Base-by-base conservation (phyloP, 805 yeast genomes). In the Candida corydali region DNA sequence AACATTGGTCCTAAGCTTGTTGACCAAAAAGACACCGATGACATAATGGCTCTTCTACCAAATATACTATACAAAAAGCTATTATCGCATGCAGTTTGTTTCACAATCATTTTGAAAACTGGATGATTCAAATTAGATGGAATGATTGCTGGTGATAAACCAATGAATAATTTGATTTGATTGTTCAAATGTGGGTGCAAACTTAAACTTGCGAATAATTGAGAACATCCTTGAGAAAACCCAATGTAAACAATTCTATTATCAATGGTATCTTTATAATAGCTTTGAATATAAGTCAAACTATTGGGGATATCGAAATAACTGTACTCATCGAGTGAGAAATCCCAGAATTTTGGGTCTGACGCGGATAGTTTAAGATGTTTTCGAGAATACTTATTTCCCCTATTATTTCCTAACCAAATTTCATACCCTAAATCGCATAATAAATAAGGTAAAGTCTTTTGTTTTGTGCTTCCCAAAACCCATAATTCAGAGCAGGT, bases 401-500 rank as follows among this genome's bases (percentile, higher is more conserved):
- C 58, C 17, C 58, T 38, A 33, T 53, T 53, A 30, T 53, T 53
- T 2, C 58, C 58, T 24, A 53, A 39, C 58, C 58, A 53, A 5
- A 53, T 51, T 15, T 51, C 55, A 34, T 51, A 51, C 3, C 55
- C 57, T 26, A 40, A 29, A 35, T 50, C 56, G 10, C 43, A 41
- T n/a, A 53, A 41, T 15, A 53, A 34, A 25, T 39, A 50, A 1
- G 57, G 57, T 18, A 58, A 43, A 33, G 45, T 52, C 37, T 51
- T 51, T 18, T 55, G 41, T 30, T 49, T 46, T 9, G 36, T 35
- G 1, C 47, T 34, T 1, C 63, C 63, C 25, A 55, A 37, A 6
- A 58, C 45, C 35, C 56, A 58, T 11, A 85, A 69, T 36, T 58
- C 63, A 2, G 61, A 56, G 42, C 54, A 52, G 11, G 63, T 58